Base-by-base conservation (phyloP, 2,329 filamentous ascomycete genomes). In the Blastomyces gilchristii region DNA sequence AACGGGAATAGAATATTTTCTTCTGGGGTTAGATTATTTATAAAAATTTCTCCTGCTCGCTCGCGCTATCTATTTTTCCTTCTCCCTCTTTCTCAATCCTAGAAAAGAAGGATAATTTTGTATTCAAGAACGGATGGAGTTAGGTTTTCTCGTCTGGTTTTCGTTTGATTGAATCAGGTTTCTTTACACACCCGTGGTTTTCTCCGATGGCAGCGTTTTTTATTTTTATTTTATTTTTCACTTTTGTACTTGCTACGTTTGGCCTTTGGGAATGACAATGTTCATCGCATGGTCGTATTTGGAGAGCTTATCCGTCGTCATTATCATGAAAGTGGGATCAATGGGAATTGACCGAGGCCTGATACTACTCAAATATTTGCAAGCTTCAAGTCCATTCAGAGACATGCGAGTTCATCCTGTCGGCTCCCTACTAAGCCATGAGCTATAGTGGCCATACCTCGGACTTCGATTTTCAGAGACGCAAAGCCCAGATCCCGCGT, bases 1-100 rank as follows among this genome's bases (percentile, higher is more conserved):
- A 99, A 75, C 81, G 92, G 71, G 94, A 99, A 80, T 97, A 79
- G 16, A 25, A n/a, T 22, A 2, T 28, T 58, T 39, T 58, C 22
- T 45, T 28, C 22, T 28, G 4, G n/a, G 50, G 14, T 14, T 53
- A 16, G 34, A 37, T 37, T 37, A 22, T 12, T 28, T 28, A 22
- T 50, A 58, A 60, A 37, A 7, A 37, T 9, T 37, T 9, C 34
- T 37, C 34, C 34, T 8, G 7, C 34, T 8, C 34, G 6, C 34
- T 37, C 14, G 41, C 6, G 41, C 12, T 61, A 47, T 25, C 39
- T 54, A 11, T 53, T 1, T 47, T 45, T 63, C 1, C 61, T 1
- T 47, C 50, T 63, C 1, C 61, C 65, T 60, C 41, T n/a, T 16
- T 60, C 4, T 47, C 6, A 34, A 60, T 34, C 34, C 14, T 37